phyloP scores from a whole-genome alignment of 768 basidiomycete species.

The Tylopilus intermedius region DNA sequence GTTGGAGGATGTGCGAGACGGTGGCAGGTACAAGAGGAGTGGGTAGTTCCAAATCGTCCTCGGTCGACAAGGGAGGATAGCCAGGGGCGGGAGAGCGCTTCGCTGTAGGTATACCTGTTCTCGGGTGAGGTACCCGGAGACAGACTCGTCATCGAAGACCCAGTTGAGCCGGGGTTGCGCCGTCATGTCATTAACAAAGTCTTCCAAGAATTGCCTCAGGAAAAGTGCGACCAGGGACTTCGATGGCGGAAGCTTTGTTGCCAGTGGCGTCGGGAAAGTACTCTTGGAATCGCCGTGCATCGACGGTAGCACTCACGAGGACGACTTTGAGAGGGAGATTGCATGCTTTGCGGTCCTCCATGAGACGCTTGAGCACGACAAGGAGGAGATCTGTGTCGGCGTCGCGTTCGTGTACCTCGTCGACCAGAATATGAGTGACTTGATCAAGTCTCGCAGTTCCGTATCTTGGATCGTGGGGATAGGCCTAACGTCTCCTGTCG shows the following conservation, averaged over 20 bases:
- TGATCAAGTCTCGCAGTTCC: constrained; percentile 57
- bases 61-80: constrained; percentile 10
- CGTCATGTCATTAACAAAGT: constrained; percentile 55
- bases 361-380: constrained; percentile 79
- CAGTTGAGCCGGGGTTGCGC: constrained; percentile 41
- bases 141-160: constrained; percentile 68
- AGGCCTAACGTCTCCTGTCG: constrained; percentile 46
- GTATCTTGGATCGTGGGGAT: constrained; percentile 55
- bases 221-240: constrained; percentile 88
- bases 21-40: constrained; percentile 75
- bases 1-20: constrained; percentile 69
- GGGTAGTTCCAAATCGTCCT: constrained; percentile 72
- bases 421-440: constrained; percentile 86
- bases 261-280: constrained; percentile 73
- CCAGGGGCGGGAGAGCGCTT: not conserved
- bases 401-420: constrained; percentile 95
- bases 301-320: constrained; percentile 95
- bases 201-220: constrained; percentile 84
- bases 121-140: constrained; percentile 64
- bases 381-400: constrained; percentile 88
- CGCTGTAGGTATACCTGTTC: constrained; percentile 38
- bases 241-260: constrained; percentile 61
- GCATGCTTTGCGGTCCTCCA: constrained; percentile 66
- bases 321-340: constrained; percentile 77
- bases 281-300: constrained; percentile 79